Evolutionary conservation across 805 yeast genomes (phyloP).

Genomic region (Ogataea corticis): DNA sequence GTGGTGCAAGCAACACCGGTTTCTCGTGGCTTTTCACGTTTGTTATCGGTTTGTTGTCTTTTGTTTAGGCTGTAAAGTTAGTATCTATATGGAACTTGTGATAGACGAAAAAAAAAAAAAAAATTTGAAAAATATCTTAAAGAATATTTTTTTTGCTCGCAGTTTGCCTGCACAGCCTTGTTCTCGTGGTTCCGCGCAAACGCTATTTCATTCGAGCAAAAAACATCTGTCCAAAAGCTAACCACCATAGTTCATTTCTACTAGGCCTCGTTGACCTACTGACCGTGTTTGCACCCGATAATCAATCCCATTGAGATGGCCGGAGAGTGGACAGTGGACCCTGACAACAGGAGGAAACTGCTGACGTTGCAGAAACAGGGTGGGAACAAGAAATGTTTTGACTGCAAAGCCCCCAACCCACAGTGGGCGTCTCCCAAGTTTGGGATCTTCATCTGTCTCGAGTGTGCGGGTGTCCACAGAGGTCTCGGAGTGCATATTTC

Average conservation of each 20-base stretch:
- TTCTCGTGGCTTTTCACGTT: not conserved
- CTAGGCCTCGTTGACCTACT: not conserved
- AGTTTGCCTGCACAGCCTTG: not conserved
- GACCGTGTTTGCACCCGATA: not conserved
- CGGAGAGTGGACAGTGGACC: slow-evolving; percentile 85
- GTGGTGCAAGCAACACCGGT: not conserved
- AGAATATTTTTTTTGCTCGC: no score
- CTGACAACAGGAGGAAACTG: slow-evolving; percentile 83
- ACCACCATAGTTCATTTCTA: no score
- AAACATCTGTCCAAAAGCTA: no score
- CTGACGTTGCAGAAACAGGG: slow-evolving; percentile 77
- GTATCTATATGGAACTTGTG: not conserved
- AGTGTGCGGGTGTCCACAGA: slow-evolving; percentile 96
- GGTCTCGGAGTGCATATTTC: slow-evolving; percentile 97
- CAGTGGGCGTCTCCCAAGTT: slow-evolving; percentile 99
- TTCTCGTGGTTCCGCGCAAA: not conserved
- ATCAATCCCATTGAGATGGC: slow-evolving; percentile 34
- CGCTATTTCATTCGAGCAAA: not conserved
- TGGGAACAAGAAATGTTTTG: slow-evolving; percentile 85
- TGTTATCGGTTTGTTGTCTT: not conserved
- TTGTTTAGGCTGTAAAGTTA: not conserved
- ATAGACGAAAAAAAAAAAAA: no score
- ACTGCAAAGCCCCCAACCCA: slow-evolving; percentile 93
- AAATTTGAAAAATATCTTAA: no score
- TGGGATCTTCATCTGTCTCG: slow-evolving; percentile 95